Evolutionary conservation across 176 grass and related monocot genomes (phyloP).

Genomic region (Dactylis glomerata): DNA sequence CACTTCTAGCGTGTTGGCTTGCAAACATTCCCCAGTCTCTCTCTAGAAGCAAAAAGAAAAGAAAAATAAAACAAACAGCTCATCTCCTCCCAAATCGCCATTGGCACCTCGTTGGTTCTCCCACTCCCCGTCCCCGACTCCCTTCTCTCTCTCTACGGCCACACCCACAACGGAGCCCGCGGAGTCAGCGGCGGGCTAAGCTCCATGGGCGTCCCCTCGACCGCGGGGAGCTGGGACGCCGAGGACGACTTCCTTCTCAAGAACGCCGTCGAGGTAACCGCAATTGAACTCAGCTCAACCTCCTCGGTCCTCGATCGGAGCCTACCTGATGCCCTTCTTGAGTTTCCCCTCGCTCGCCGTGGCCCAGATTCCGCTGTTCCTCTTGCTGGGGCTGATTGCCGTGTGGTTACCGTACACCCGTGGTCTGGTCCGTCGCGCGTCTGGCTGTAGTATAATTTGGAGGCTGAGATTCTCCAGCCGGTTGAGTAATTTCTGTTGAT

Average conservation of each 20-base stretch:
- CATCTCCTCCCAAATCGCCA: neutral
- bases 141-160: neutral
- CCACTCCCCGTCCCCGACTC: no score
- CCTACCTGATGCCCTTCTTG: neutral
- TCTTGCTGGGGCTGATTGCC: neutral
- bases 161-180: neutral
- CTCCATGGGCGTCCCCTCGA: slow-evolving; percentile 27
- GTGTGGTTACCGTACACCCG: neutral
- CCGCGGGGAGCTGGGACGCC: slow-evolving; percentile 34
- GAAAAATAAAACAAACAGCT: neutral
- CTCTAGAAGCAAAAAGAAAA: neutral
- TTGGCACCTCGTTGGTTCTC: neutral
- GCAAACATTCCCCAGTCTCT: neutral
- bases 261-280: slow-evolving; percentile 54
- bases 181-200: neutral
- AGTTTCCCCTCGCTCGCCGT: neutral
- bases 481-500: neutral
- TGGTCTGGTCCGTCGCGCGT: neutral
- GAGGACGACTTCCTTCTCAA: slow-evolving; percentile 57
- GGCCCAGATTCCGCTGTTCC: neutral
- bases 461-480: neutral
- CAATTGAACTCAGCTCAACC: neutral
- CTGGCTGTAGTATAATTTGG: neutral
- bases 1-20: no score
- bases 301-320: neutral